Evolutionary conservation across 1,284 basidiomycete genomes (phyloP), one percentile per base, ranked within the genome.

Genomic region (Trametes hirsuta): DNA sequence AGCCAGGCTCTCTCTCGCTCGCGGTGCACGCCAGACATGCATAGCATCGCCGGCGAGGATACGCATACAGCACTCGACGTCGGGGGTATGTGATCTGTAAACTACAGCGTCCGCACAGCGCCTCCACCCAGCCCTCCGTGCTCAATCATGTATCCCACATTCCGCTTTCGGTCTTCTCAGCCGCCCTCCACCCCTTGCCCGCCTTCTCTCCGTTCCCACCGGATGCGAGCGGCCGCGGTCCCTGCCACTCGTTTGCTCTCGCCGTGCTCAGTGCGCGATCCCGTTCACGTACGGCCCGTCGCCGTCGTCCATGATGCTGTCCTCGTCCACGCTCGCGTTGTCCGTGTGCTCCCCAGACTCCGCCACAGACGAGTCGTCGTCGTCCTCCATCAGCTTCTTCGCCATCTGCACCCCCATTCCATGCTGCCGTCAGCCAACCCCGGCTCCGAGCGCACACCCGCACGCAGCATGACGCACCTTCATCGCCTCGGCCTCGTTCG

Each of bases 401-500:
- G 91, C 89, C 64, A 81, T 83, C 90, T 92, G 71, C 66, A 21
- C 3, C n/a, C 21, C 45, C 46, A 37, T 15, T 40, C 42, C 30
- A 2, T 30, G 50, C 52, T 37, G 24, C 21, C 39, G 56, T 61
- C 55, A 63, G 40, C 44, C 41, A 44, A 70, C 3, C 34, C 22
- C 47, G 34, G 25, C 34, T 44, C 14, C 39, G 15, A 24, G 34
- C 18, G 3, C 25, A 47, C 35, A 22, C 24, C 15, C 11, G 4
- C 35, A 25, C 18, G n/a, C 14, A 30, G 11, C 34, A 10, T 24
- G 46, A 54, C 64, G 53, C 47, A 89, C 90, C 85, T 93, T 93
- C 91, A 96, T 94, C 36, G 93, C 94, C 71, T 94, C 91, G 1
- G 93, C 94, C 74, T 96, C 94, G 58, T 95, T 94, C 3, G 92